Evolutionary conservation across 768 basidiomycete genomes (phyloP).

Genomic region (Psilocybe cubensis): DNA sequence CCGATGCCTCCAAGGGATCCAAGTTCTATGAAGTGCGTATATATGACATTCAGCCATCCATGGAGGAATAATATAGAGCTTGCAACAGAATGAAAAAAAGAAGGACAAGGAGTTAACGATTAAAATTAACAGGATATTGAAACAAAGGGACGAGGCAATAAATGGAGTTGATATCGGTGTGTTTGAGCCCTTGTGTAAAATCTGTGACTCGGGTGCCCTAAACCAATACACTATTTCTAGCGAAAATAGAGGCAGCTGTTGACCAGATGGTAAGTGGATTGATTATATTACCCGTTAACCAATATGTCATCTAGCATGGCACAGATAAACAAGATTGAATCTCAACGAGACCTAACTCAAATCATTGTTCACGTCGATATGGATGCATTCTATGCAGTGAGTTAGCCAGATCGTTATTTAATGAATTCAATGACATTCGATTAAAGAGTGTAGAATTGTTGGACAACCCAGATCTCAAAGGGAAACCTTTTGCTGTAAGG

Average conservation of each 20-base stretch:
- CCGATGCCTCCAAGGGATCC: constrained; percentile 90
- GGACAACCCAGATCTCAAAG: constrained; percentile 61
- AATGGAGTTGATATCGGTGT: constrained; percentile 60
- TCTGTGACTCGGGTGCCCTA: too few species aligned
- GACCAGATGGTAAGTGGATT: constrained; percentile 65
- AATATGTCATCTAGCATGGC: too few species aligned
- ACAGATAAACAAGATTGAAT: constrained; percentile 74
- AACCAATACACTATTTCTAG: constrained; percentile 40
- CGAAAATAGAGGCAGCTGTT: constrained; percentile 61
- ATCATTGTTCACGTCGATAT: constrained; percentile 94
- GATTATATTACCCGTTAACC: too few species aligned
- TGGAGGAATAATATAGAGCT: constrained; percentile 4
- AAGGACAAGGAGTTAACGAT: constrained; percentile 86
- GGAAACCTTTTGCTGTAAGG: constrained; percentile 75
- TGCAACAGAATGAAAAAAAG: constrained; percentile 78
- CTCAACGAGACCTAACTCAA: constrained; percentile 77
- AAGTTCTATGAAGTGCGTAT: constrained; percentile 81
- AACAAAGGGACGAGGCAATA: constrained; percentile 60
- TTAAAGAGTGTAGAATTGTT: constrained; percentile 70
- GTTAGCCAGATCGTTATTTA: constrained; percentile 12
- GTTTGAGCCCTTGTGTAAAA: constrained; percentile 21
- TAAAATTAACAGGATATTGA: constrained; percentile 72
- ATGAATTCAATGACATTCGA: background rate
- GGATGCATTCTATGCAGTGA: constrained; percentile 86
- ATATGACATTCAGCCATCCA: background rate